Conservation (phyloP, 2,329 filamentous ascomycete genomes). For the Aspergillus bombycis region DNA sequence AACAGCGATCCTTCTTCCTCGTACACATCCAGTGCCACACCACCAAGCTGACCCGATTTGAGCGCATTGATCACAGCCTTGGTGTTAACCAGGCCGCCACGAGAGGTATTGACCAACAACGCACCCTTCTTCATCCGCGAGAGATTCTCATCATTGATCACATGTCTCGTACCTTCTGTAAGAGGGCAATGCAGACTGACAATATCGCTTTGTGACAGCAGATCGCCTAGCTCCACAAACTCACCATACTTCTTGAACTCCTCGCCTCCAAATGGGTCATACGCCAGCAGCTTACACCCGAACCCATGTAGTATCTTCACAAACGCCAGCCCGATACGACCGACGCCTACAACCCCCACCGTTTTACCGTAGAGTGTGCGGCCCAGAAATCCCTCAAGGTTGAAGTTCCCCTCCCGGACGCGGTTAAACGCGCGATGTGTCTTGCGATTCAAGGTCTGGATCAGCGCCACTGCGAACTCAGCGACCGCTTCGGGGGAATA, state of each 20-base stretch:
- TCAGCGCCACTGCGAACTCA: constrained; percentile 69
- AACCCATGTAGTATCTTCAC: constrained; percentile 67
- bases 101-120: constrained; percentile 67
- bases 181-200: constrained; percentile 70
- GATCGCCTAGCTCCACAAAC: constrained; percentile 57
- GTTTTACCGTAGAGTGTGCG: constrained; percentile 66
- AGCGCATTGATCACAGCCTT: constrained; percentile 62
- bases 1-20: constrained; percentile 64
- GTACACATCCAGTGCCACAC: constrained; percentile 69
- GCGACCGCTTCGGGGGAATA: constrained; percentile 72
- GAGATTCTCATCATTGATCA: constrained; percentile 61
- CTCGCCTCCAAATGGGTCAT: constrained; percentile 59
- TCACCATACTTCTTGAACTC: constrained; percentile 54
- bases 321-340: constrained; percentile 66
- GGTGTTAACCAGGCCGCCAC: constrained; percentile 67
- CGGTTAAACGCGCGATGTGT: constrained; percentile 70
- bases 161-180: constrained; percentile 60
- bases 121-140: constrained; percentile 61
- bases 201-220: constrained; percentile 62
- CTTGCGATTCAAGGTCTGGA: constrained; percentile 69
- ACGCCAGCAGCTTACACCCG: constrained; percentile 64
- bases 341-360: constrained; percentile 67
- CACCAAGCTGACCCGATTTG: constrained; percentile 63
- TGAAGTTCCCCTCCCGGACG: constrained; percentile 70
- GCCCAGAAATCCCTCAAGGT: constrained; percentile 62